Base-by-base conservation (phyloP, 2,329 filamentous ascomycete species). In the Fusarium algeriense region DNA sequence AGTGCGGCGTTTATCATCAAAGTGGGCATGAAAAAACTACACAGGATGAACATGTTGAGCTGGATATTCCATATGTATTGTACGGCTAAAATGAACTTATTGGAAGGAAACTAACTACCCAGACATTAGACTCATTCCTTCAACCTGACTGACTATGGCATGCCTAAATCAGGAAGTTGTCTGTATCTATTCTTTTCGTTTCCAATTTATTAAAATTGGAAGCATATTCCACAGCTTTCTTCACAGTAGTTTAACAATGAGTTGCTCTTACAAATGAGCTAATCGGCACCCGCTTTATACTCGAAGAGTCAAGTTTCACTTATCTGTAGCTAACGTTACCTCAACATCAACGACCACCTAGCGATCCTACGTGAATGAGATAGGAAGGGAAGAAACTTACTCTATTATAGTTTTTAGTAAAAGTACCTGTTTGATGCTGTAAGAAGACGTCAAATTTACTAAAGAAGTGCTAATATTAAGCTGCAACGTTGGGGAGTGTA, bases 311-410 rank as follows among this genome's bases (percentile, higher is more conserved):
- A n/a, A n/a, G 46, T 35, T 26, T 20, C n/a, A 19, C 46, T 35
- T 37, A 40, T 40, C 11, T 20, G 17, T 3, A 50, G 5, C 20
- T 14, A 20, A 23, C 23, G 1, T 23, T 9, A 9, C n/a, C 10
- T 49, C 28, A 35, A 5, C 2, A 50, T 7, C 6, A 19, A 10
- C 15, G 11, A 2, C 11, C 15, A 11, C 23, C 8, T 3, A 35
- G 30, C 1, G 2, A 26, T 19, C 9, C 17, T 1, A 14, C 12
- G 7, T 0, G 6, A 15, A n/a, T 11, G 0, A 11, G 8, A 15
- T 7, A 2, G 4, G 13, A 19, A 26, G 13, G 1, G 0, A 10
- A 30, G 30, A 0, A 3, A 14, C 7, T 14, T 4, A 35, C 11
- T 7, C 19, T 3, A 19, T 19, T 4, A 3, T 3, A 6, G 2